Base-by-base conservation (phyloP, 768 basidiomycete species). In the Mrakia frigida region DNA sequence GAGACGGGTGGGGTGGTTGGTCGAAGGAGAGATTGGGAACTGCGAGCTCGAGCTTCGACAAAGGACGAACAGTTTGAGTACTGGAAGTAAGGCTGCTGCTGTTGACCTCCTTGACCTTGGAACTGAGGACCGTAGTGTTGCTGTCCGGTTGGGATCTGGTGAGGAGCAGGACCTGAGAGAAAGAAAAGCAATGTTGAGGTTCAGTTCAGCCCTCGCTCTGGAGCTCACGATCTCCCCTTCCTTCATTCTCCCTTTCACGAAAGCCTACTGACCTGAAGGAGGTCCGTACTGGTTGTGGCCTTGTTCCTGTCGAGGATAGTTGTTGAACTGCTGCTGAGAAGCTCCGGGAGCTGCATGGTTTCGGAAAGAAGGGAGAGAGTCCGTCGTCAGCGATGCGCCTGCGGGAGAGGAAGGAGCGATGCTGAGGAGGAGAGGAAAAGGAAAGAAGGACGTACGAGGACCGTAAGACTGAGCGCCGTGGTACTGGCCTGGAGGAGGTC, bases 41-140 rank as follows among this genome's bases (percentile, higher is more conserved):
- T 43, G 43, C 43, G 43, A 43, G 43, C 43, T 43, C 43, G 43
- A 13, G 43, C n/a, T n/a, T n/a, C n/a, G n/a, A n/a, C n/a, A n/a
- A 43, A 1, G 43, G 3, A 50, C 28, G 85, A 92, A 81, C 95
- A 97, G 80, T 93, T 92, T 3, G 93, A 94, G 80, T 93, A 94
- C 80, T 92, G 90, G 85, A 93, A 94, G 83, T 83, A 91, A 2
- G 88, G 87, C 79, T 91, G 88, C 52, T 86, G 84, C 70, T 83
- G 82, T 46, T 85, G 79, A 11, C 81, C 80, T 13, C 77, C 72
- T 56, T 80, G 79, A 23, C 39, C 69, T 67, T 88, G 85, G 68
- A 87, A 83, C 70, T 88, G 88, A 14, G 89, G 88, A 1, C 90
- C 89, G 79, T 90, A 91, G 77, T 86, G 81, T 80, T 92, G 91